A percentile compares a stretch with the other conserved stretches of the same genome.
These are phyloP conservation scores for Debaryomyces sp. DNA, from an alignment of 1,139 yeast species.

Conservation along the genomic window DNA sequence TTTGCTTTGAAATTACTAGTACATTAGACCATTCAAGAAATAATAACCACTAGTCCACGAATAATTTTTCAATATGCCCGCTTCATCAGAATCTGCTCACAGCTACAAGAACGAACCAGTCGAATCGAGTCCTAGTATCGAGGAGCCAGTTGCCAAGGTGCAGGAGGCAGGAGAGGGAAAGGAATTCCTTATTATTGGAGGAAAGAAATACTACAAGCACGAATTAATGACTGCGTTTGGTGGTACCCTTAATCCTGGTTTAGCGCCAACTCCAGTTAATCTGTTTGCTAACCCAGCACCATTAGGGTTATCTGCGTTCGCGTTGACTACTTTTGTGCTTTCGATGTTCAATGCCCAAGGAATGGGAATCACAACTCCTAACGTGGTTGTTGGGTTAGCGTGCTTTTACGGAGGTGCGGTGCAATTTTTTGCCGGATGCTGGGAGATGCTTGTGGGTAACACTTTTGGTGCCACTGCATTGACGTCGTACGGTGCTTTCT, in stretches of 20 bases:
- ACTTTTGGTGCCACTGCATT: constrained; percentile 48
- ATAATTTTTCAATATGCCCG: neutral
- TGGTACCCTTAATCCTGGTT: constrained; percentile 42
- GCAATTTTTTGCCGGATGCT: constrained; percentile 53
- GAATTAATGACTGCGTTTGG: constrained; percentile 37
- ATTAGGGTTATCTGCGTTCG: constrained; percentile 58
- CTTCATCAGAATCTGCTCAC: neutral
- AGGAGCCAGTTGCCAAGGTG: constrained; percentile 3
- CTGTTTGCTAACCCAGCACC: constrained; percentile 63
- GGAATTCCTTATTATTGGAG: constrained; percentile 29
- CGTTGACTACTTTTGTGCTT: constrained; percentile 51
- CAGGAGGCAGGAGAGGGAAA: constrained; percentile 23
- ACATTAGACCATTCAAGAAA: neutral
- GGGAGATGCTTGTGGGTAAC: constrained; percentile 49
- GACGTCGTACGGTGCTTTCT: constrained; percentile 45
- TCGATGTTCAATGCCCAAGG: constrained; percentile 47
- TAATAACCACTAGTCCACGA: neutral
- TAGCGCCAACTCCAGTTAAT: constrained; percentile 36
- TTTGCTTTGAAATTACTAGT: neutral
- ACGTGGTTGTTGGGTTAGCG: constrained; percentile 45
- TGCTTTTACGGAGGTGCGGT: constrained; percentile 51
- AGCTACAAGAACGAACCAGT: neutral
- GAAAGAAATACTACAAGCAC: constrained; percentile 25
- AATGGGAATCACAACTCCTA: constrained; percentile 38
- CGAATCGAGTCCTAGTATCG: neutral